Conservation (phyloP, 805 yeast species). For the Babjeviella inositovora region DNA sequence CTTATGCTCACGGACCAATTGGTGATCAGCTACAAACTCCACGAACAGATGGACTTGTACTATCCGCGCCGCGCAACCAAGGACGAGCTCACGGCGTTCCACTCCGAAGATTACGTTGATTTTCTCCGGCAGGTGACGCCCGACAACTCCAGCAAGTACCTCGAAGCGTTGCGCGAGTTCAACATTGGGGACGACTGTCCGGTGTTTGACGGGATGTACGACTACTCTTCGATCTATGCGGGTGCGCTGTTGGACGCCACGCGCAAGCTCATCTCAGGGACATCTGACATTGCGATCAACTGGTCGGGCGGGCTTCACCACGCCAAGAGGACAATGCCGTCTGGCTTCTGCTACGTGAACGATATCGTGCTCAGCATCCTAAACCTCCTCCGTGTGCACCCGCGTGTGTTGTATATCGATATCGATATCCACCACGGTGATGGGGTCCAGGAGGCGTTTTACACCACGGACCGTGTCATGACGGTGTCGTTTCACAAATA, state of each 20-base stretch:
- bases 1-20: slow-evolving; percentile 88
- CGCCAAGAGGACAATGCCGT: slow-evolving; percentile 88
- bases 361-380: slow-evolving; percentile 85
- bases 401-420: slow-evolving; percentile 85
- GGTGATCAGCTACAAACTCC: slow-evolving; percentile 69
- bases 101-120: slow-evolving; percentile 72
- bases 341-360: slow-evolving; percentile 90
- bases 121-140: slow-evolving; percentile 69
- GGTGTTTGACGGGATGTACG: slow-evolving; percentile 87
- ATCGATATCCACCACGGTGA: slow-evolving; percentile 96
- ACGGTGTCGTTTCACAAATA: slow-evolving; percentile 92
- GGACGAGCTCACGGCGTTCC: slow-evolving; percentile 70
- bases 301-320: slow-evolving; percentile 97
- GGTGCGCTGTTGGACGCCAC: slow-evolving; percentile 95
- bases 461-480: slow-evolving; percentile 91
- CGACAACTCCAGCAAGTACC: slow-evolving; percentile 43
- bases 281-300: slow-evolving; percentile 87
- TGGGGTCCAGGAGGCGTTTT: slow-evolving; percentile 95
- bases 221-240: slow-evolving; percentile 74
- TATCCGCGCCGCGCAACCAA: slow-evolving; percentile 70
- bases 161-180: slow-evolving; percentile 46
- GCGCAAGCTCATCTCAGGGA: slow-evolving; percentile 67
- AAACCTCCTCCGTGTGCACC: slow-evolving; percentile 75
- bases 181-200: slow-evolving; percentile 94
- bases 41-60: slow-evolving; percentile 83